Conservation (phyloP, 176 grass and related monocot genomes). For the Juncus inflexus region DNA sequence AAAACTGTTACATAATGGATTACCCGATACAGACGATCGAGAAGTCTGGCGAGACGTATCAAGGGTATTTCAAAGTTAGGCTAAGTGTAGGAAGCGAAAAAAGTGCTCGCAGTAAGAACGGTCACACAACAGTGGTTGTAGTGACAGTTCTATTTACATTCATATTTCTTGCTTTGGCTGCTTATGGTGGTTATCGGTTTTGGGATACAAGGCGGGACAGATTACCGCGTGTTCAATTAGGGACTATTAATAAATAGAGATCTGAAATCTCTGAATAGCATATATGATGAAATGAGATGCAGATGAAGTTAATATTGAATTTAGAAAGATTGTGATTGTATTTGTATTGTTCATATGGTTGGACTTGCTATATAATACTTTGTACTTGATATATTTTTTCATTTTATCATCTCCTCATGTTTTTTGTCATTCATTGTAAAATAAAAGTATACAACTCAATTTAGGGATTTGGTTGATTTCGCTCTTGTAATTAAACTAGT, state of each 20-base stretch:
- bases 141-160: conserved; percentile 12
- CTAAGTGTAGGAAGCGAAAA: not conserved
- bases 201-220: conserved; percentile 2
- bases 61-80: conserved; percentile 28
- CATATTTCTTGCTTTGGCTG: conserved; percentile 1
- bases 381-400: too few relatives aligned
- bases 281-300: too few relatives aligned
- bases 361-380: too few relatives aligned
- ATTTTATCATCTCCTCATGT: too few relatives aligned
- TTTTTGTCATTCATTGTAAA: too few relatives aligned
- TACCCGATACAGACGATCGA: conserved; percentile 22
- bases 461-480: too few relatives aligned
- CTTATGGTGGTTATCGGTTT: conserved; percentile 14
- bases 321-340: too few relatives aligned
- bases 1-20: conserved; percentile 23
- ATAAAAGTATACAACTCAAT: too few relatives aligned
- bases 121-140: not conserved
- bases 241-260: not conserved
- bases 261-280: too few relatives aligned
- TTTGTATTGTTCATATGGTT: too few relatives aligned
- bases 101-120: not conserved
- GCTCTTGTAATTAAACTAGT: too few relatives aligned
- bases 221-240: conserved; percentile 11
- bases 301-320: too few relatives aligned
- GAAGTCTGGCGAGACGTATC: conserved; percentile 5